These are phyloP conservation scores for Ceratocystis alfenasii DNA, from an alignment of 2,329 filamentous ascomycete genomes.

Conservation along the genomic window DNA sequence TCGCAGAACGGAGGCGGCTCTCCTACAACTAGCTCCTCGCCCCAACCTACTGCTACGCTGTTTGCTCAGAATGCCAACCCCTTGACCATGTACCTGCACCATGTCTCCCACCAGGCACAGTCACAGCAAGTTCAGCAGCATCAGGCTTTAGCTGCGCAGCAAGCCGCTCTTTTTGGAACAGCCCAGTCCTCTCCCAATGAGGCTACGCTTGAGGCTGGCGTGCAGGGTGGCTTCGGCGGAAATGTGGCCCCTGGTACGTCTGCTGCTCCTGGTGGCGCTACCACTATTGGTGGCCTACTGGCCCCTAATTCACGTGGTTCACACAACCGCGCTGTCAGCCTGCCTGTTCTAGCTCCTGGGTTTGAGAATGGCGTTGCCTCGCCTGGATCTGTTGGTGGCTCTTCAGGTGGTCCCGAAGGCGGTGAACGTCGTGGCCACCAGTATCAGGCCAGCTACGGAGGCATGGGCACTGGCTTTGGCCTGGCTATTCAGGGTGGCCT, in stretches of 20 bases:
- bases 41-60: constrained; percentile 56
- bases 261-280: constrained; percentile 43
- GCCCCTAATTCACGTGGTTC: constrained; percentile 53
- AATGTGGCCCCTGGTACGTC: constrained; percentile 34
- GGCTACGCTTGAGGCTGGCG: constrained; percentile 48
- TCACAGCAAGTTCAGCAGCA: constrained; percentile 66
- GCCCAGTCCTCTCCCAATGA: constrained; percentile 49
- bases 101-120: constrained; percentile 61
- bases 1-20: constrained; percentile 37
- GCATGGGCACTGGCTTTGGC: constrained; percentile 48
- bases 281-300: constrained; percentile 64
- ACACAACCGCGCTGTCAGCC: constrained; percentile 73
- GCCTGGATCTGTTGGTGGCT: constrained; percentile 33
- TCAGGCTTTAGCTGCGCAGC: constrained; percentile 59
- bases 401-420: constrained; percentile 27
- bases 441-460: constrained; percentile 52
- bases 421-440: constrained; percentile 52
- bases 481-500: constrained; percentile 51
- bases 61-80: constrained; percentile 80
- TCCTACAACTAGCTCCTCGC: constrained; percentile 44
- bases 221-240: constrained; percentile 41
- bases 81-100: constrained; percentile 83
- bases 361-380: constrained; percentile 48
- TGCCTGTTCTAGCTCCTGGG: constrained; percentile 59
- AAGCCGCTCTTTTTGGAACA: constrained; percentile 69